phyloP scores from a whole-genome alignment of 2,329 filamentous ascomycete species.

The Atkinsonella texensis region DNA sequence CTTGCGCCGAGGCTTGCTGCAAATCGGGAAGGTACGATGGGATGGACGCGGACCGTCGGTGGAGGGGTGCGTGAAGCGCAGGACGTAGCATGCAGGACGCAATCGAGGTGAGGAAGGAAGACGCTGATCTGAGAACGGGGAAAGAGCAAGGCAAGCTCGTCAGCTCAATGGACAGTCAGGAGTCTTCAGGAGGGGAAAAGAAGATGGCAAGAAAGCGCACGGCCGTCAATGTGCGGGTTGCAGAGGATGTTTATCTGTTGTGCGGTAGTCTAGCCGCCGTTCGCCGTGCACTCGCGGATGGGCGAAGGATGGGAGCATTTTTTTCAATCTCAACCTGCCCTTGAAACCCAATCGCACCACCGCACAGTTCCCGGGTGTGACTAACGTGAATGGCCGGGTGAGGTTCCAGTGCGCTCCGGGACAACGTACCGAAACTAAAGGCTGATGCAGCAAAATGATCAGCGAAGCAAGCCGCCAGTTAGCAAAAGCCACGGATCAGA shows the following conservation, averaged over 20 bases:
- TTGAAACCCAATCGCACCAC: background rate
- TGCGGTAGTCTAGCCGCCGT: background rate
- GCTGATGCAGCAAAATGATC: background rate
- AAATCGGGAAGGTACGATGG: slow-evolving; percentile 1
- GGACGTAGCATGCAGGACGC: background rate
- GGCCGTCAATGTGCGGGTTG: background rate
- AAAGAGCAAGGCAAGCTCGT: background rate
- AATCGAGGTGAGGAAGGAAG: background rate
- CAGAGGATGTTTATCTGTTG: background rate
- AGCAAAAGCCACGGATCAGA: background rate
- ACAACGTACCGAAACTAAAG: slow-evolving; percentile 1
- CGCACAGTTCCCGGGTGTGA: background rate
- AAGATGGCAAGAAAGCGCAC: background rate
- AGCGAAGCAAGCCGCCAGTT: background rate
- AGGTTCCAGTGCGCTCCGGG: background rate
- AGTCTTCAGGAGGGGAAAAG: too few relatives aligned
- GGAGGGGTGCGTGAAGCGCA: background rate
- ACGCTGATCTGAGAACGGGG: background rate
- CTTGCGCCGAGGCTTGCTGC: background rate
- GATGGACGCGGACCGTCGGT: background rate
- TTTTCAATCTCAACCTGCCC: too few relatives aligned
- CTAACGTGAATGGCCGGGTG: slow-evolving; percentile 1
- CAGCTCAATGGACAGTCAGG: background rate
- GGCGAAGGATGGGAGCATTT: background rate
- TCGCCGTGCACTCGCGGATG: background rate